These are phyloP conservation scores for Citrus maxima DNA, from an alignment of 345 rosid species.

Conservation along the genomic window DNA sequence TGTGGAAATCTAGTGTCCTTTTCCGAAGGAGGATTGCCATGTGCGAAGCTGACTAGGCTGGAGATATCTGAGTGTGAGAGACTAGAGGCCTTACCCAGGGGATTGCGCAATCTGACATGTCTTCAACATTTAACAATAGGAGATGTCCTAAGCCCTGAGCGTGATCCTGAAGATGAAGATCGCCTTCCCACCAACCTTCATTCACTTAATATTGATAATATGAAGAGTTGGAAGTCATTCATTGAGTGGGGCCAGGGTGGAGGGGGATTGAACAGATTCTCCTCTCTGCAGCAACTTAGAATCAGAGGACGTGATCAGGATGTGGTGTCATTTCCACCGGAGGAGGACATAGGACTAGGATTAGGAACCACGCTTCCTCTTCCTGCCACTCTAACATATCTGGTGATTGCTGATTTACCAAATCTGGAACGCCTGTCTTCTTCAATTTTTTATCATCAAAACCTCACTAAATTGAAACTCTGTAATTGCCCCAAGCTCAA, in stretches of 20 bases:
- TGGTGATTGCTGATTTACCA: slow-evolving; percentile 6
- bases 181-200: slow-evolving; percentile 10
- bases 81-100: not conserved
- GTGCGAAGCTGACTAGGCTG: not conserved
- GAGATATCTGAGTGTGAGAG: not conserved
- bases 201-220: not conserved
- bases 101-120: not conserved
- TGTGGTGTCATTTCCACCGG: slow-evolving; percentile 16
- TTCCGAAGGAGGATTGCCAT: not conserved
- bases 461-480: slow-evolving; percentile 12
- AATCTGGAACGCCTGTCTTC: slow-evolving; percentile 13
- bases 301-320: slow-evolving; percentile 6
- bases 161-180: not conserved
- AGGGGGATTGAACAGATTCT: slow-evolving; percentile 28
- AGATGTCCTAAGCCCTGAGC: not conserved
- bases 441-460: not conserved
- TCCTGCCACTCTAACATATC: slow-evolving; percentile 2
- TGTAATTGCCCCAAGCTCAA: slow-evolving; percentile 13
- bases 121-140: not conserved
- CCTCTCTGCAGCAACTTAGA: not conserved
- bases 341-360: not conserved
- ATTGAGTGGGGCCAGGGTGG: slow-evolving; percentile 14
- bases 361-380: not conserved
- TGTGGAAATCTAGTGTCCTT: slow-evolving; percentile 1
- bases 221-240: not conserved